Evolutionary conservation across 306 rosid species (phyloP).

Genomic region (Lablab purpureus): DNA sequence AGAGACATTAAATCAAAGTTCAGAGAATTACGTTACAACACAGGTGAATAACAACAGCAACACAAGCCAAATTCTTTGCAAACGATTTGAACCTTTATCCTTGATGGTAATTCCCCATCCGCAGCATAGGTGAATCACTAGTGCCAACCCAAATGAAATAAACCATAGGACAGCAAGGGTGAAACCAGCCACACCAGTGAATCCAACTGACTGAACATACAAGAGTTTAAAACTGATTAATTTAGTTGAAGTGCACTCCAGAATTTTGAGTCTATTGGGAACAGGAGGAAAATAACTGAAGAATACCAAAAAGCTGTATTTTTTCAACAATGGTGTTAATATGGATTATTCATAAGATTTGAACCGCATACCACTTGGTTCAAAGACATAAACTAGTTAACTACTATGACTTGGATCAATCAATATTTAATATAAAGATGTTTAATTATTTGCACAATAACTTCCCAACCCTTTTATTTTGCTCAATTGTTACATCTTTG

Average conservation of each 20-base stretch:
- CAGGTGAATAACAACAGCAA: conserved; percentile 76
- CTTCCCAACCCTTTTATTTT: neutral
- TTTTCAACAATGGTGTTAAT: no score
- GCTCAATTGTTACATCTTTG: neutral
- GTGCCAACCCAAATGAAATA: conserved; percentile 74
- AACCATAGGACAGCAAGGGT: conserved; percentile 78
- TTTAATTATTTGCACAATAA: neutral
- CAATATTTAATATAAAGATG: neutral
- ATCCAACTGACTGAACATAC: conserved; percentile 81
- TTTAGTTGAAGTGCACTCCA: neutral
- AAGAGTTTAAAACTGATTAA: conserved; percentile 15
- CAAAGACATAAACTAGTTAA: no score
- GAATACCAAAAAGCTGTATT: neutral
- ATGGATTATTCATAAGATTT: no score
- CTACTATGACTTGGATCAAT: no score
- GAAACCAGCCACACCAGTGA: conserved; percentile 84
- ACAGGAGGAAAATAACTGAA: neutral
- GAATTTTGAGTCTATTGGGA: neutral
- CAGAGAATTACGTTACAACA: conserved; percentile 70
- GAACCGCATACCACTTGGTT: no score
- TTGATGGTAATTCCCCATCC: conserved; percentile 84
- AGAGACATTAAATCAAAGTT: conserved; percentile 21
- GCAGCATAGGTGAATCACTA: conserved; percentile 73
- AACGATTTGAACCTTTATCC: conserved; percentile 63
- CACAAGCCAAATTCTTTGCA: conserved; percentile 67